Evolutionary conservation across 257 asterid species (phyloP), one percentile per base, ranked within the genome.

Genomic region (Echites panduratus): DNA sequence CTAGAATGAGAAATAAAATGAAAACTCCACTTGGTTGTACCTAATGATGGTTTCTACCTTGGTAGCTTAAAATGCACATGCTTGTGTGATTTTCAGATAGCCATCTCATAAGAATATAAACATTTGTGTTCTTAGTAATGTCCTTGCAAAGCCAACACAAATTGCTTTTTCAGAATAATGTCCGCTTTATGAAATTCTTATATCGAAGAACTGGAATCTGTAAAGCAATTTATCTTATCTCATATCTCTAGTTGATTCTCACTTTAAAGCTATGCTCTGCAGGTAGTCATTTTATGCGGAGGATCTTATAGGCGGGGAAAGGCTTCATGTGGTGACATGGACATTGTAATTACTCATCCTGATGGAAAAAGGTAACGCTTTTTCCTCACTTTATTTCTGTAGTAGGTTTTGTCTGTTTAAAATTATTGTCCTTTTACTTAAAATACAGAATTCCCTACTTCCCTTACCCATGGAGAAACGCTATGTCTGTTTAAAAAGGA

Each of bases 221-320:
- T 24, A 29, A 26, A 26, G 40, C 65, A 58, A 26, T 58, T 27
- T 58, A 58, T 58, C 65, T 57, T 57, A 26, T 58, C 0, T 48
- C 70, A 52, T 74, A 40, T 32, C 50, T 44, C 58, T 45, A 56
- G 49, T 71, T 44, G 48, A 70, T 40, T 59, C 79, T 78, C 16
- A 73, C 75, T 48, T 72, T n/a, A 35, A 77, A 64, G 48, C 53
- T 53, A 66, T 58, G 26, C 79, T 79, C 61, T 77, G 71, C 82
- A 94, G 99, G 95, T 85, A 52, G 75, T 45, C 65, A 77, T 94
- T 78, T 78, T 91, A 69, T 94, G 99, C 78, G 98, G 99, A 80
- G 99, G 98, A 80, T 94, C 98, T 71, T 94, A 85, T 68, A 87
- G 98, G 78, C 97, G 99, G 64, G 99, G 99, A 79, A 91, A 89